These are phyloP conservation scores for Cladosporium cucumerinum DNA, from an alignment of 2,329 filamentous ascomycete genomes.

Conservation along the genomic window DNA sequence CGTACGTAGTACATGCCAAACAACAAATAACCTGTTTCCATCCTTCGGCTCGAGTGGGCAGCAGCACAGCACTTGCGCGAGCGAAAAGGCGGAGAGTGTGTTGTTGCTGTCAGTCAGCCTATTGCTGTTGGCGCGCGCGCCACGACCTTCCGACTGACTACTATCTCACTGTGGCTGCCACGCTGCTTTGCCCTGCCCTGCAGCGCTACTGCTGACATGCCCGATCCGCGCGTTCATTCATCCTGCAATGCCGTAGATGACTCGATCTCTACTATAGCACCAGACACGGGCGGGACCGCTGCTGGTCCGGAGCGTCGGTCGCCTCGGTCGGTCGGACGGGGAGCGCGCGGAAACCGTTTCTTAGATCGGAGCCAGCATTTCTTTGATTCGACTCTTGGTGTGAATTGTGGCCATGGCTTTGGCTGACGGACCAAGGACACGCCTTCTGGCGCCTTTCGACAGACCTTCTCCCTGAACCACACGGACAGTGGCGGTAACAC, in stretches of 20 bases:
- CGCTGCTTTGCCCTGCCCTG: neutral
- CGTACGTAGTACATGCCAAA: neutral
- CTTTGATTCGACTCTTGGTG: neutral
- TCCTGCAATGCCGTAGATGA: slow-evolving; percentile 7
- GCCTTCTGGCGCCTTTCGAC: slow-evolving; percentile 16
- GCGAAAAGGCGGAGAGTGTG: slow-evolving; percentile 2
- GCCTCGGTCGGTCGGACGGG: neutral
- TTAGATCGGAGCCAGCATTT: slow-evolving; percentile 11
- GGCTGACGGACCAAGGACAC: neutral
- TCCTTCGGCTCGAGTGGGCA: neutral
- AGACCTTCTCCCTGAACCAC: neutral
- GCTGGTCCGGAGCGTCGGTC: slow-evolving; percentile 1
- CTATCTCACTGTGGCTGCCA: slow-evolving; percentile 12
- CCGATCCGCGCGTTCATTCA: slow-evolving; percentile 1
- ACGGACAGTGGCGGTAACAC: slow-evolving; percentile 13
- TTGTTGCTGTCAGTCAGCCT: neutral
- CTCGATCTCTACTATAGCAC: neutral
- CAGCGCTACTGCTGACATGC: slow-evolving; percentile 15
- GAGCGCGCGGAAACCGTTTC: slow-evolving; percentile 7
- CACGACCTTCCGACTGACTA: neutral
- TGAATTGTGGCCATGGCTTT: neutral
- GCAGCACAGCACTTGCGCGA: neutral
- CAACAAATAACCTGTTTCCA: neutral
- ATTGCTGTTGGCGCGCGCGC: neutral
- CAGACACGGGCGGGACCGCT: neutral